A percentile compares a stretch with the other conserved stretches of the same genome.
Conservation (phyloP, 495 filamentous ascomycete species). For the Penicillium angulare region DNA sequence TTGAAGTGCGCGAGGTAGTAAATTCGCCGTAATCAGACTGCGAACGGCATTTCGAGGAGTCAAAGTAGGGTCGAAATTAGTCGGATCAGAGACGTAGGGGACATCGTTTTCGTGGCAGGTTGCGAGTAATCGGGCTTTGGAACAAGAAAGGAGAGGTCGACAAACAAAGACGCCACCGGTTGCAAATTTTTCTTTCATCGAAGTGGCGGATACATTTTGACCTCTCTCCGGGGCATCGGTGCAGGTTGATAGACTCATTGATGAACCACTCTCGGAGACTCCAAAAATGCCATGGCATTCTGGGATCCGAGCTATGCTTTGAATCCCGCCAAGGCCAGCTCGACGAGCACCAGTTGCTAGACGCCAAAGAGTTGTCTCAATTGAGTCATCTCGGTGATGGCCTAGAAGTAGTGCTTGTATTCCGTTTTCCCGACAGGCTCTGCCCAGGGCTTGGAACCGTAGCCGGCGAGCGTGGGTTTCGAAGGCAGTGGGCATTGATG, state of each 20-base stretch:
- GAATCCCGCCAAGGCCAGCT: conserved; percentile 71
- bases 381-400: conserved; percentile 84
- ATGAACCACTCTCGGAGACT: conserved; percentile 63
- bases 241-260: conserved; percentile 1
- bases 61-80: conserved; percentile 76
- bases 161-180: conserved; percentile 68
- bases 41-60: conserved; percentile 82
- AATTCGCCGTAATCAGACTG: conserved; percentile 53
- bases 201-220: not conserved
- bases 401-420: conserved; percentile 65
- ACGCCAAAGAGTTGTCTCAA: conserved; percentile 82
- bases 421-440: conserved; percentile 47
- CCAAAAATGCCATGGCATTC: conserved; percentile 77
- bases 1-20: conserved; percentile 68
- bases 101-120: conserved; percentile 67
- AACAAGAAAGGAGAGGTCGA: conserved; percentile 72
- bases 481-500: conserved; percentile 56
- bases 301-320: conserved; percentile 62
- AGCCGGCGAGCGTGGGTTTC: conserved; percentile 76
- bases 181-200: conserved; percentile 41
- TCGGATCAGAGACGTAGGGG: conserved; percentile 78
- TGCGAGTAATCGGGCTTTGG: conserved; percentile 66
- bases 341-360: conserved; percentile 59
- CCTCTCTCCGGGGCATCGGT: not conserved
- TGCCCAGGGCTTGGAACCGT: conserved; percentile 69